These are phyloP conservation scores for Termitomyces sp. DNA, from an alignment of 768 basidiomycete species.

Conservation along the genomic window DNA sequence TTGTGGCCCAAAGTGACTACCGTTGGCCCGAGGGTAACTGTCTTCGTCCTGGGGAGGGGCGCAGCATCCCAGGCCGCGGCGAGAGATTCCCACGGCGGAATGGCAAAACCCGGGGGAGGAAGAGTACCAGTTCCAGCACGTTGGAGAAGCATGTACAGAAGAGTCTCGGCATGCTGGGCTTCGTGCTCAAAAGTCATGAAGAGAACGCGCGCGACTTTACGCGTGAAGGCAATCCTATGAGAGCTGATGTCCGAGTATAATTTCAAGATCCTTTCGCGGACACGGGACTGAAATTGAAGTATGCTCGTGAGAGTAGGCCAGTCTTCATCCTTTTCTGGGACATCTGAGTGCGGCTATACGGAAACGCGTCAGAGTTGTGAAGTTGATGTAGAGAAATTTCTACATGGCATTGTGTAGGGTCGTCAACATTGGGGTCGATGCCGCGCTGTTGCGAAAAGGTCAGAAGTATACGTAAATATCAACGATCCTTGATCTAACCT, in stretches of 20 bases:
- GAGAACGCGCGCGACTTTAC: slow-evolving; percentile 70
- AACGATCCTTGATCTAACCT: slow-evolving; percentile 34
- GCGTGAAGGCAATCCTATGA: slow-evolving; percentile 47
- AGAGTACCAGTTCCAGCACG: slow-evolving; percentile 72
- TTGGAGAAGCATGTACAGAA: slow-evolving; percentile 93
- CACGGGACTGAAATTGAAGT: slow-evolving; percentile 70
- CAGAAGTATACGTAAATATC: not conserved
- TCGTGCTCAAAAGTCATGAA: slow-evolving; percentile 94
- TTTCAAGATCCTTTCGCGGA: slow-evolving; percentile 62
- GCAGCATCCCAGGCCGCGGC: slow-evolving; percentile 41
- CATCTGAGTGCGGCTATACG: slow-evolving; percentile 77
- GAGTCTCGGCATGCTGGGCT: slow-evolving; percentile 84
- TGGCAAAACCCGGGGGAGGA: slow-evolving; percentile 67
- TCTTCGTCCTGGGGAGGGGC: slow-evolving; percentile 34
- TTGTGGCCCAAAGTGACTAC: slow-evolving; percentile 72
- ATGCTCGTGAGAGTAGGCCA: slow-evolving; percentile 80
- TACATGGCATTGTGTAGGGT: slow-evolving; percentile 83
- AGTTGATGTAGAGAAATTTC: slow-evolving; percentile 15
- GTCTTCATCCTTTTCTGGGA: slow-evolving; percentile 72
- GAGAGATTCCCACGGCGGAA: slow-evolving; percentile 65
- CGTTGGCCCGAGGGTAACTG: slow-evolving; percentile 54
- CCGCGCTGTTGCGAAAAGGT: slow-evolving; percentile 54
- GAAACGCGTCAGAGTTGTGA: not conserved
- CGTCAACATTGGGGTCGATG: slow-evolving; percentile 92
- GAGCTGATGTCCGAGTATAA: slow-evolving; percentile 68